phyloP scores from a whole-genome alignment of 768 basidiomycete genomes.

The Phlebiopsis flavidoalba region DNA sequence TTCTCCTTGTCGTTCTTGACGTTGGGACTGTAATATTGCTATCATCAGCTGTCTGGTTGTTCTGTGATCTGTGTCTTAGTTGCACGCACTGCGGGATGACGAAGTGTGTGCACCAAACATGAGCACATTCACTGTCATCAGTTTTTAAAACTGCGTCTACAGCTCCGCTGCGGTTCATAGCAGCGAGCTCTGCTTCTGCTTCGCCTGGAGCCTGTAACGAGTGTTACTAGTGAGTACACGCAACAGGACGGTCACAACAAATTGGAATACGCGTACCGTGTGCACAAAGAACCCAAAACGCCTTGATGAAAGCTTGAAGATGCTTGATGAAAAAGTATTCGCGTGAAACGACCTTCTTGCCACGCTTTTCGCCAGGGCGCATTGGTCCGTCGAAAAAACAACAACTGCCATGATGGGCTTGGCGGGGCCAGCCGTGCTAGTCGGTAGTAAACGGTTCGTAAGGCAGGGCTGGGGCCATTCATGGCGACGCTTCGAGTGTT shows the following conservation, averaged over 20 bases:
- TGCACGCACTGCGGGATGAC: constrained; percentile 28
- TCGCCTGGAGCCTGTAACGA: constrained; percentile 36
- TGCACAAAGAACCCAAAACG: constrained; percentile 36
- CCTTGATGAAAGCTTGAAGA: constrained; percentile 29
- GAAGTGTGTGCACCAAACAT: constrained; percentile 34
- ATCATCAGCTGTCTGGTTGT: too few relatives aligned
- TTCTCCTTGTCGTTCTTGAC: neutral
- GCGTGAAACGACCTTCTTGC: constrained; percentile 25
- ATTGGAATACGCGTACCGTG: too few relatives aligned
- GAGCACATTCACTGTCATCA: constrained; percentile 38
- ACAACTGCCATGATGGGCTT: constrained; percentile 38
- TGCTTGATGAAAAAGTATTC: constrained; percentile 23
- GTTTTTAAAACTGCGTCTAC: constrained; percentile 40
- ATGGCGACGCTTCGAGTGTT: neutral
- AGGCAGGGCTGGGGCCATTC: neutral
- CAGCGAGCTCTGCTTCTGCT: constrained; percentile 39
- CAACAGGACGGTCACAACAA: too few relatives aligned
- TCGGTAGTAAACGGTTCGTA: constrained; percentile 35
- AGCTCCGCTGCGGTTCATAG: constrained; percentile 30
- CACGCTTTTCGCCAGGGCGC: constrained; percentile 37
- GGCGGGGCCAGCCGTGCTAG: constrained; percentile 31
- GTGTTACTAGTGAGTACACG: too few relatives aligned
- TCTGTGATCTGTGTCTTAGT: too few relatives aligned
- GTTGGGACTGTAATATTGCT: neutral
- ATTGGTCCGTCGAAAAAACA: constrained; percentile 49